Evolutionary conservation across 2,329 filamentous ascomycete genomes (phyloP).

Genomic region (Mollisia scopiformis): DNA sequence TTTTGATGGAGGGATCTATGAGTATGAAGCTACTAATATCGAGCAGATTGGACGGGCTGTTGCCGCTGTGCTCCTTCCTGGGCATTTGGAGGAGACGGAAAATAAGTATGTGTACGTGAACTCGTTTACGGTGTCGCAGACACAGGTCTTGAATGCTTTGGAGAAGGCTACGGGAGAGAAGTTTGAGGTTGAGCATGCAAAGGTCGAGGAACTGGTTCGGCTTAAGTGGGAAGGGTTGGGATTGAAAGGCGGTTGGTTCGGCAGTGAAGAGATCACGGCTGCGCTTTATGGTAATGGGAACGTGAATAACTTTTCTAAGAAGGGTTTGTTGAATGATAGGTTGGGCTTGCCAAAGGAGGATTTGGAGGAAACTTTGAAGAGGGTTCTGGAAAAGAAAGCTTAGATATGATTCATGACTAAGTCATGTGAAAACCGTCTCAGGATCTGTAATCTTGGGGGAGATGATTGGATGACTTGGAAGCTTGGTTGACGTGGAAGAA

Average conservation of each 20-base stretch:
- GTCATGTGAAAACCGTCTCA: too few species aligned
- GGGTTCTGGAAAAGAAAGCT: neutral
- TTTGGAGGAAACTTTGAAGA: neutral
- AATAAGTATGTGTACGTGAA: slow-evolving; percentile 38
- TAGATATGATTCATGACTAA: too few species aligned
- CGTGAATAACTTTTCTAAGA: slow-evolving; percentile 2
- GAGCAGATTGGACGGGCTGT: slow-evolving; percentile 36
- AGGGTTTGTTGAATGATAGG: slow-evolving; percentile 10
- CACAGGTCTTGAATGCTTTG: slow-evolving; percentile 35
- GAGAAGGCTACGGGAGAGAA: slow-evolving; percentile 32
- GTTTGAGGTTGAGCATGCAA: slow-evolving; percentile 25
- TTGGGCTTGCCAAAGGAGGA: slow-evolving; percentile 1
- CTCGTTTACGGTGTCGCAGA: slow-evolving; percentile 36
- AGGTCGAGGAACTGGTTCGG: neutral
- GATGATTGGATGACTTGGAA: too few species aligned
- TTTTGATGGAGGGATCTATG: slow-evolving; percentile 34
- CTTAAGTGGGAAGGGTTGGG: neutral
- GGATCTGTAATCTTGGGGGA: too few species aligned
- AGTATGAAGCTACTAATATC: slow-evolving; percentile 36
- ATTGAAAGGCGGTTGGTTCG: neutral
- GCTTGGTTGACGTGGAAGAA: too few species aligned
- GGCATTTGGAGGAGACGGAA: slow-evolving; percentile 36
- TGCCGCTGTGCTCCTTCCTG: slow-evolving; percentile 32
- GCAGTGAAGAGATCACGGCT: neutral
- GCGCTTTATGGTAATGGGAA: slow-evolving; percentile 3